These are phyloP conservation scores for Triticum turgidum DNA, from an alignment of 176 grass and related monocot genomes.

Conservation along the genomic window DNA sequence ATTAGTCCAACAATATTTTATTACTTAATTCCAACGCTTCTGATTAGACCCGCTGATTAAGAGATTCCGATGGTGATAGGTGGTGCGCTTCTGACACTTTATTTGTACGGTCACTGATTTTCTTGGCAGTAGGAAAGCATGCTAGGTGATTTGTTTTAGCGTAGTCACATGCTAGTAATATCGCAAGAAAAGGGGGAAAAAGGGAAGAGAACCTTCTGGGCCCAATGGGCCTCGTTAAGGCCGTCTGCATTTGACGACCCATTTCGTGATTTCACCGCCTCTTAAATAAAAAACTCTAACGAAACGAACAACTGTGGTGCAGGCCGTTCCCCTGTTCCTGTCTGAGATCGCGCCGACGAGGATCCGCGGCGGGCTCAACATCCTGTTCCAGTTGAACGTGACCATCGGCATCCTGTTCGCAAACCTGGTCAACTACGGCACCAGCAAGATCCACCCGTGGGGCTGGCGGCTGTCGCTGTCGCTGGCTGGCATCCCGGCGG, in stretches of 20 bases:
- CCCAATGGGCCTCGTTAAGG: background rate
- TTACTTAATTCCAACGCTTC: background rate
- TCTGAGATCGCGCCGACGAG: constrained; percentile 90
- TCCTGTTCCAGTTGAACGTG: constrained; percentile 95
- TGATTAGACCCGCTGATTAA: background rate
- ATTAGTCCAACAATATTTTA: background rate
- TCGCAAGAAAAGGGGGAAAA: background rate
- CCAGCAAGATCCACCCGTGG: constrained; percentile 70
- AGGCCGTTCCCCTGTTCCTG: constrained; percentile 91
- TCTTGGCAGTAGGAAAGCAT: no score
- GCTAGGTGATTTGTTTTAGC: no score
- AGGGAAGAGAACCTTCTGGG: background rate
- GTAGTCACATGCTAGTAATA: no score
- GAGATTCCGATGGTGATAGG: background rate
- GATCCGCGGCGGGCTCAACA: constrained; percentile 87
- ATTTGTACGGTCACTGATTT: background rate
- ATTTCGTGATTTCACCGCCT: background rate
- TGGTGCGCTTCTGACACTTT: background rate
- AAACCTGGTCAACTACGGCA: constrained; percentile 79
- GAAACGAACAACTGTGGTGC: background rate
- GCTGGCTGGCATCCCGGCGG: constrained; percentile 80
- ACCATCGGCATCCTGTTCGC: constrained; percentile 96
- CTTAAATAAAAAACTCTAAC: background rate
- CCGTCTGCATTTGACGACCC: background rate
- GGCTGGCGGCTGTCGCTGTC: constrained; percentile 77